These are phyloP conservation scores for Alternaria arbusti DNA, from an alignment of 2,329 filamentous ascomycete genomes.

Conservation along the genomic window DNA sequence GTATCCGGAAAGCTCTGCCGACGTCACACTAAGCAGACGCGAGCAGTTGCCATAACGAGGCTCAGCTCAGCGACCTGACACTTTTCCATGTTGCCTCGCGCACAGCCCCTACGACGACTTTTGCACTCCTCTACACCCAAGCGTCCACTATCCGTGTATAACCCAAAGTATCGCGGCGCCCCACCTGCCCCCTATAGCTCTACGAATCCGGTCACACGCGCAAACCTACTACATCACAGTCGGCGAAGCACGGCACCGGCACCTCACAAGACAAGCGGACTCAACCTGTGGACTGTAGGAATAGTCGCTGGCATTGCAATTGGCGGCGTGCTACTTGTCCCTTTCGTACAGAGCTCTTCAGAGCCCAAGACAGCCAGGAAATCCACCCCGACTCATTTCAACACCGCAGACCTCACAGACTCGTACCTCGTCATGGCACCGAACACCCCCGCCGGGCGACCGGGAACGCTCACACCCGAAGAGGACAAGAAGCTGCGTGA, in stretches of 20 bases:
- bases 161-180: conserved; percentile 17
- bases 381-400: conserved; percentile 21
- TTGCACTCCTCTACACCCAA: conserved; percentile 5
- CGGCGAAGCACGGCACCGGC: conserved; percentile 3
- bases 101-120: conserved; percentile 21
- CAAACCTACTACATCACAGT: conserved; percentile 14
- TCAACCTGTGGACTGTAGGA: conserved; percentile 32
- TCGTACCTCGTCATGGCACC: conserved; percentile 50
- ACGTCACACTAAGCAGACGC: conserved; percentile 12
- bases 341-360: conserved; percentile 20
- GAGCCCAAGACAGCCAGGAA: conserved; percentile 9
- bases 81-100: conserved; percentile 34
- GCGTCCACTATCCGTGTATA: conserved; percentile 10
- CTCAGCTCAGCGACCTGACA: conserved; percentile 16
- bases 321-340: conserved; percentile 40
- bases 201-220: conserved; percentile 12
- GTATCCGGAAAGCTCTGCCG: conserved; percentile 10
- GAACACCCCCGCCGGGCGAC: conserved; percentile 68
- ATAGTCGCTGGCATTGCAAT: conserved; percentile 42
- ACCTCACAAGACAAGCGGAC: conserved; percentile 31
- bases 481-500: conserved; percentile 88
- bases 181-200: conserved; percentile 19
- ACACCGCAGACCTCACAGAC: conserved; percentile 30
- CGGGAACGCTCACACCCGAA: conserved; percentile 86
- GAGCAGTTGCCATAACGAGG: conserved; percentile 6